Percentiles rank a stretch among this genome's conserved stretches.
These are phyloP conservation scores for Rhododendron kiyosumense DNA, from an alignment of 148 eudicot species.

Conservation along the genomic window DNA sequence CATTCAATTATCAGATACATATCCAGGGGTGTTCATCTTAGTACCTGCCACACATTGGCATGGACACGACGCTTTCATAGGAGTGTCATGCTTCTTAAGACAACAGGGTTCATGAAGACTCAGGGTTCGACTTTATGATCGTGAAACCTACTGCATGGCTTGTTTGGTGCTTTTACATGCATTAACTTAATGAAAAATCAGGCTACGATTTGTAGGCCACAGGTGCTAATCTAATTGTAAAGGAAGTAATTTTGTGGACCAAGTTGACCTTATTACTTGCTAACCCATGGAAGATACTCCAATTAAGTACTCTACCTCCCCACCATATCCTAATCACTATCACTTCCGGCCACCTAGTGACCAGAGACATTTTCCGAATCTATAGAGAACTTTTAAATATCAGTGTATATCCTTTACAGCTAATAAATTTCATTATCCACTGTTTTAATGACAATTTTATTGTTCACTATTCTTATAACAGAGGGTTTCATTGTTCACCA, in stretches of 20 bases:
- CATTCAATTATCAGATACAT: background rate
- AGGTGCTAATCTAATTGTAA: background rate
- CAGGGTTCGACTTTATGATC: background rate
- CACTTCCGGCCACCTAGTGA: background rate
- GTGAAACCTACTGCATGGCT: background rate
- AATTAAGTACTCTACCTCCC: background rate
- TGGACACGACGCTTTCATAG: background rate
- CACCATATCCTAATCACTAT: background rate
- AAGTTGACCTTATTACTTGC: background rate
- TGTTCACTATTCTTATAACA: background rate
- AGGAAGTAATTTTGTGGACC: background rate
- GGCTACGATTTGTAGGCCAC: background rate
- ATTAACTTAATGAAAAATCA: background rate
- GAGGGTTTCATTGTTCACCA: background rate
- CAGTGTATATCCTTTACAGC: no score
- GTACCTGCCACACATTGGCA: background rate
- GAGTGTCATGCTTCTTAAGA: background rate
- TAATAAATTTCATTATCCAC: background rate
- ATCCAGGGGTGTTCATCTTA: background rate
- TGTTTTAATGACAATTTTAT: background rate
- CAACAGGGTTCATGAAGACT: background rate
- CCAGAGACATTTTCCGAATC: background rate
- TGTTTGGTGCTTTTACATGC: background rate
- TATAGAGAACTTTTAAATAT: background rate
- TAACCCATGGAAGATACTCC: background rate